Percentiles rank a stretch among this genome's conserved stretches.
phyloP scores from a whole-genome alignment of 352 stramenopile genomes.

The Pythium biforme region DNA sequence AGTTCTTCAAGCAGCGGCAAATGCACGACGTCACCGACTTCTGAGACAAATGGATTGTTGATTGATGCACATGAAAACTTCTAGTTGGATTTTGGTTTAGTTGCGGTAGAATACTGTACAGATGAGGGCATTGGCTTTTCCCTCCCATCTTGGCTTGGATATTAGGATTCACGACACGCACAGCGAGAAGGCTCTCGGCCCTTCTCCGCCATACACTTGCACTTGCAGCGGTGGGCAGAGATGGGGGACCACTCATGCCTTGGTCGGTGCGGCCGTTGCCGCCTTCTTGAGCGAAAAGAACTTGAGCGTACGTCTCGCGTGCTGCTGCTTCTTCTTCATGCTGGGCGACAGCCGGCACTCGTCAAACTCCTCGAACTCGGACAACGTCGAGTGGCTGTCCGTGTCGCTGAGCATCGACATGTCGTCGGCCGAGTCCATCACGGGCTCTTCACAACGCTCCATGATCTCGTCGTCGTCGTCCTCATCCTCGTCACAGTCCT shows the following conservation, averaged over 20 bases:
- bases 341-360: slow-evolving; percentile 9
- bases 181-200: background rate
- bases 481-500: slow-evolving; percentile 24
- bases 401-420: slow-evolving; percentile 26
- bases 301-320: slow-evolving; percentile 12
- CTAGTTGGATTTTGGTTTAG: slow-evolving; percentile 4
- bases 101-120: background rate
- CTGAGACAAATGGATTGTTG: slow-evolving; percentile 10
- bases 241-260: background rate
- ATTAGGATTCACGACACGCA: background rate
- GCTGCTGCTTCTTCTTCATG: background rate
- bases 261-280: background rate
- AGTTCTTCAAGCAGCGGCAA: slow-evolving; percentile 54
- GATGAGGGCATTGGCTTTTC: background rate
- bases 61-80: slow-evolving; percentile 3
- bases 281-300: slow-evolving; percentile 22
- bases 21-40: slow-evolving; percentile 73
- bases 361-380: slow-evolving; percentile 26
- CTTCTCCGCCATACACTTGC: background rate
- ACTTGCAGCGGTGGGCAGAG: background rate
- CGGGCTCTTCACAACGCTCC: slow-evolving; percentile 13
- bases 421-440: slow-evolving; percentile 21
- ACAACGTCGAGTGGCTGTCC: slow-evolving; percentile 27
- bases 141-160: background rate
- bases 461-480: slow-evolving; percentile 1